Evolutionary conservation across 2,329 filamentous ascomycete species (phyloP).

Genomic region (Alternaria sp.): DNA sequence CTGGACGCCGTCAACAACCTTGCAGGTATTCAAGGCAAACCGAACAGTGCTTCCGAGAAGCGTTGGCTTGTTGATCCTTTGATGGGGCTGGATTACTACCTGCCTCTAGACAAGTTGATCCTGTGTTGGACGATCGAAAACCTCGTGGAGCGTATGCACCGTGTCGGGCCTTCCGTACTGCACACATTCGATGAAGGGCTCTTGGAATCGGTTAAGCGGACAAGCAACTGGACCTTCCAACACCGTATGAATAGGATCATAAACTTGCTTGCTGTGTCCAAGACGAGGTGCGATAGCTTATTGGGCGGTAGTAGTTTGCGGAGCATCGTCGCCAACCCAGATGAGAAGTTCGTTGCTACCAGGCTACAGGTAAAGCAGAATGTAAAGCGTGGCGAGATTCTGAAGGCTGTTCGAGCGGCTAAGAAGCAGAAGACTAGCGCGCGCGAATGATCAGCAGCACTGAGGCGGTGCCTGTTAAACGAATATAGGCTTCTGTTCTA

Average conservation of each 20-base stretch:
- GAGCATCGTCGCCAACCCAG: slow-evolving; percentile 6
- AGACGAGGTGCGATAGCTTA: slow-evolving; percentile 14
- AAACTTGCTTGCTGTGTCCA: slow-evolving; percentile 6
- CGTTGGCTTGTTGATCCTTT: slow-evolving; percentile 4
- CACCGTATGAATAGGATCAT: slow-evolving; percentile 5
- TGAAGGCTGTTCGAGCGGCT: slow-evolving; percentile 1
- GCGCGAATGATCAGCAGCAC: not conserved
- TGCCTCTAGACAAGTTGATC: not conserved
- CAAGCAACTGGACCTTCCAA: slow-evolving; percentile 4
- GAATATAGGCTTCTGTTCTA: not conserved
- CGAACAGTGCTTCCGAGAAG: not conserved
- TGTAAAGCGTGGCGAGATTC: not conserved
- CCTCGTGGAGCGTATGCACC: slow-evolving; percentile 7
- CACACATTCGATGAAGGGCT: not conserved
- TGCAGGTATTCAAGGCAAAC: not conserved
- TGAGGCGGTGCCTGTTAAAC: not conserved
- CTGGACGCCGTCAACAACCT: slow-evolving; percentile 15
- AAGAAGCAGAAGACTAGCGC: not conserved
- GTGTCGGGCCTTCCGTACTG: not conserved
- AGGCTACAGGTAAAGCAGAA: slow-evolving; percentile 1
- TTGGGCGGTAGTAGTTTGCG: slow-evolving; percentile 7
- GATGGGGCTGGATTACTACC: slow-evolving; percentile 5
- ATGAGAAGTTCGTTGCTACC: not conserved
- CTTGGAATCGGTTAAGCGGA: not conserved
- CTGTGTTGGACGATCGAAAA: slow-evolving; percentile 13